Conservation (phyloP, 208 protist species). For the Leptomonas seymouri region DNA sequence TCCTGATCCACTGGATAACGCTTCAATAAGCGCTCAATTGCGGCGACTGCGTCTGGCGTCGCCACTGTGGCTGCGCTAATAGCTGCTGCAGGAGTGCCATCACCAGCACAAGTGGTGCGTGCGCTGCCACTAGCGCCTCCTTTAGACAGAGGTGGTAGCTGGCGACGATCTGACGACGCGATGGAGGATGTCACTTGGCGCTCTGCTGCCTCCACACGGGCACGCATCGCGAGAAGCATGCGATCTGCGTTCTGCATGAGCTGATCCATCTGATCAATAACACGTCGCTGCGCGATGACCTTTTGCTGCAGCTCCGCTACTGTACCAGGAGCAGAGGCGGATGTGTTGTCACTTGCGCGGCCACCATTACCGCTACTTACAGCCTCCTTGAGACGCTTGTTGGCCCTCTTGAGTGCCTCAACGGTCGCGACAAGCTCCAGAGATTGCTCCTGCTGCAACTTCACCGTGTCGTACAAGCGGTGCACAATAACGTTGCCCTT, state of each 20-base stretch:
- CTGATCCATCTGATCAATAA: constrained; percentile 43
- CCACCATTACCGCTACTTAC: constrained; percentile 1
- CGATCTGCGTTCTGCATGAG: constrained; percentile 43
- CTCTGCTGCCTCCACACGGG: constrained; percentile 36
- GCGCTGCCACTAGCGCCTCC: neutral
- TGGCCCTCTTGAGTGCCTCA: constrained; percentile 40
- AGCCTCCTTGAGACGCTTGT: constrained; percentile 26
- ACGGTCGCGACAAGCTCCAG: constrained; percentile 37
- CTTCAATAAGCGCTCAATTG: constrained; percentile 17
- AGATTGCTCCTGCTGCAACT: constrained; percentile 37
- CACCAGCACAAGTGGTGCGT: neutral
- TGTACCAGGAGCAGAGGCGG: constrained; percentile 3
- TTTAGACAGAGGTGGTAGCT: constrained; percentile 22
- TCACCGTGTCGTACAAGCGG: constrained; percentile 44
- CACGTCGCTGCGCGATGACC: constrained; percentile 30
- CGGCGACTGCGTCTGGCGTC: constrained; percentile 13
- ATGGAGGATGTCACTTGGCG: neutral
- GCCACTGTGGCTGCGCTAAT: constrained; percentile 1
- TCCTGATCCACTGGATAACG: constrained; percentile 28
- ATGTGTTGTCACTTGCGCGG: neutral
- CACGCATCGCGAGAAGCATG: constrained; percentile 41
- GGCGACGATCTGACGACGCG: neutral
- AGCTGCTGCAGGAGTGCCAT: neutral
- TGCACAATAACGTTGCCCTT: constrained; percentile 59
- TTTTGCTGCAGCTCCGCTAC: constrained; percentile 32